Percentiles rank a stretch among this genome's conserved stretches.
These are phyloP conservation scores for Lophiostoma macrostomum DNA, from an alignment of 495 filamentous ascomycete species.

Conservation along the genomic window DNA sequence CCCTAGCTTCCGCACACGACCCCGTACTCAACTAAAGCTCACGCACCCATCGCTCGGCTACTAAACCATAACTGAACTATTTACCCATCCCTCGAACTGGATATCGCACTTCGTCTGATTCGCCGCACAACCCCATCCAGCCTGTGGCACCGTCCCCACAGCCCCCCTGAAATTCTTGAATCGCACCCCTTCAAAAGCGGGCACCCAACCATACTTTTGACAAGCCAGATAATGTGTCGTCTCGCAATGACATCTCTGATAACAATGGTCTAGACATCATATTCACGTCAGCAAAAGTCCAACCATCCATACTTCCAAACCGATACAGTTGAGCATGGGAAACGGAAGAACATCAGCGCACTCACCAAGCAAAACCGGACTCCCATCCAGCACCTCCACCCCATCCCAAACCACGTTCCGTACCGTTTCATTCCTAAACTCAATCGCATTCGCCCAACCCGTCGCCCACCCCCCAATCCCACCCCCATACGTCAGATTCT, in stretches of 20 bases:
- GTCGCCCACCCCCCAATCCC: conserved; percentile 2
- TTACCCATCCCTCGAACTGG: not conserved
- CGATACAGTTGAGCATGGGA: too few species aligned
- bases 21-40: too few species aligned
- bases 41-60: too few species aligned
- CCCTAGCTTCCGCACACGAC: too few species aligned
- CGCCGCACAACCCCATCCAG: conserved; percentile 3
- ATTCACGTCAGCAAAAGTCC: too few species aligned
- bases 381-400: conserved; percentile 1
- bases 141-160: not conserved
- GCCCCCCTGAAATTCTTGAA: conserved; percentile 3
- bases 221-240: not conserved
- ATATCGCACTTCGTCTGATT: conserved; percentile 8
- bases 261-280: too few species aligned
- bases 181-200: not conserved
- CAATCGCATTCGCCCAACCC: conserved; percentile 1
- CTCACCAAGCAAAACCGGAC: not conserved
- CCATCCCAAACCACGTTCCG: conserved; percentile 13
- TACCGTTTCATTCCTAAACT: not conserved
- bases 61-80: too few species aligned
- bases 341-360: too few species aligned
- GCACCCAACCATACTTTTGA: not conserved
- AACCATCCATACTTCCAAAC: too few species aligned
- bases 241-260: conserved; percentile 5
- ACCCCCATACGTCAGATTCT: conserved; percentile 4